phyloP scores from a whole-genome alignment of 768 basidiomycete species.

The Lactarius indigo region DNA sequence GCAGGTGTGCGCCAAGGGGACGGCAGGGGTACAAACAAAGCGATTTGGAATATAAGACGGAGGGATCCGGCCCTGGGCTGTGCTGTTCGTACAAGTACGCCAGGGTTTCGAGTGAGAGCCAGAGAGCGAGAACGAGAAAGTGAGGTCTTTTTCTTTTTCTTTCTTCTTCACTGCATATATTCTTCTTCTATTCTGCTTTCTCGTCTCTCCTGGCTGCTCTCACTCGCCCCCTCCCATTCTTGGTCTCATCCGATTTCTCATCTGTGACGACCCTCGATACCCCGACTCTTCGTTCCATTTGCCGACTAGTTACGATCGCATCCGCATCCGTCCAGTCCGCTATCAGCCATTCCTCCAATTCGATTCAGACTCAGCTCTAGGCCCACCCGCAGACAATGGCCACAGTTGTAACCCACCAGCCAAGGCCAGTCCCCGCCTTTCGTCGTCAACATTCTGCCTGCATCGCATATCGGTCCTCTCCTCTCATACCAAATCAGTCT shows the following conservation, averaged over 20 bases:
- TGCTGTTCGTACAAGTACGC: conserved; percentile 4
- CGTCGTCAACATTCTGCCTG: conserved; percentile 20
- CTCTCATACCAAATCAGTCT: conserved; percentile 11
- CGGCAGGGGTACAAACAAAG: neutral
- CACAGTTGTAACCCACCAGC: conserved; percentile 20
- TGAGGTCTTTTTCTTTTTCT: neutral
- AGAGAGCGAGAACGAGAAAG: neutral
- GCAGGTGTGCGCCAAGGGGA: neutral
- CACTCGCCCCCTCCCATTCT: conserved; percentile 5
- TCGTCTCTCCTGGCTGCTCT: neutral
- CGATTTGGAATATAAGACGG: conserved; percentile 12
- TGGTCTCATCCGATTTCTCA: conserved; percentile 7
- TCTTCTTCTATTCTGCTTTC: neutral
- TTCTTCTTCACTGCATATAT: neutral
- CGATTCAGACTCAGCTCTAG: conserved; percentile 22
- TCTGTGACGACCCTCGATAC: conserved; percentile 14
- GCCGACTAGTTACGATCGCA: conserved; percentile 24
- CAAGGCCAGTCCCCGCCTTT: conserved; percentile 19
- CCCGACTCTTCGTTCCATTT: conserved; percentile 8
- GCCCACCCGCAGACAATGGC: conserved; percentile 15
- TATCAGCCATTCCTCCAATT: neutral
- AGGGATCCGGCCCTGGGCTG: conserved; percentile 15
- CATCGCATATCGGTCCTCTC: conserved; percentile 14
- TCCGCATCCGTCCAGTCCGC: conserved; percentile 13
- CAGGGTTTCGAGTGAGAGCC: neutral